A percentile compares a stretch with the other conserved stretches of the same genome.
phyloP scores from a whole-genome alignment of 192 early-diverging fungal species.

The Jimgerdemannia lactiflua region DNA sequence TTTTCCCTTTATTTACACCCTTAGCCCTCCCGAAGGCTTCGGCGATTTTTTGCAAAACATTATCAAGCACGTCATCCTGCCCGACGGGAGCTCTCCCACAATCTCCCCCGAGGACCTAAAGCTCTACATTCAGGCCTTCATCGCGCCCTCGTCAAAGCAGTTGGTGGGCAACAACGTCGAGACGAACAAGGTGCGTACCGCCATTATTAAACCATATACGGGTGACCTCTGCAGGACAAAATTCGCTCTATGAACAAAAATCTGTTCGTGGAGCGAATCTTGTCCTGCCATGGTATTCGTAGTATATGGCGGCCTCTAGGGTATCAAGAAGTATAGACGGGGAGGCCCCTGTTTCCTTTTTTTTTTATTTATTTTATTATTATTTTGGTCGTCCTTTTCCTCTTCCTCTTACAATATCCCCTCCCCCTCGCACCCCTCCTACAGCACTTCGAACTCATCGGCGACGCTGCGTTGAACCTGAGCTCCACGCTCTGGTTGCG shows the following conservation, averaged over 20 bases:
- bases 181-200: not conserved
- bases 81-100: too few species aligned
- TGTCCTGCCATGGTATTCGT: not conserved
- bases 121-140: not conserved
- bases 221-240: not conserved
- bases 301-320: too few species aligned
- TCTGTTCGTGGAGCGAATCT: not conserved
- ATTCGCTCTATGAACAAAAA: not conserved
- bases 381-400: not conserved
- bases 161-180: not conserved
- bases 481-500: not conserved
- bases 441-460: not conserved
- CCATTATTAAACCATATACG: too few species aligned
- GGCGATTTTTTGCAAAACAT: too few species aligned
- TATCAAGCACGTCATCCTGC: too few species aligned
- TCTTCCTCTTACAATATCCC: too few species aligned
- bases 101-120: too few species aligned
- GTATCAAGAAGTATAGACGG: too few species aligned
- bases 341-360: too few species aligned
- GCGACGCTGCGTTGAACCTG: not conserved
- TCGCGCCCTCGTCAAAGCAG: not conserved
- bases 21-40: too few species aligned
- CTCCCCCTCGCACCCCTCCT: not conserved
- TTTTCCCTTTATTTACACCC: too few species aligned
- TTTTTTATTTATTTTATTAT: too few species aligned